phyloP scores from a whole-genome alignment of 225 moss, liverwort and hornwort species.

The Thuidium tamariscinum region DNA sequence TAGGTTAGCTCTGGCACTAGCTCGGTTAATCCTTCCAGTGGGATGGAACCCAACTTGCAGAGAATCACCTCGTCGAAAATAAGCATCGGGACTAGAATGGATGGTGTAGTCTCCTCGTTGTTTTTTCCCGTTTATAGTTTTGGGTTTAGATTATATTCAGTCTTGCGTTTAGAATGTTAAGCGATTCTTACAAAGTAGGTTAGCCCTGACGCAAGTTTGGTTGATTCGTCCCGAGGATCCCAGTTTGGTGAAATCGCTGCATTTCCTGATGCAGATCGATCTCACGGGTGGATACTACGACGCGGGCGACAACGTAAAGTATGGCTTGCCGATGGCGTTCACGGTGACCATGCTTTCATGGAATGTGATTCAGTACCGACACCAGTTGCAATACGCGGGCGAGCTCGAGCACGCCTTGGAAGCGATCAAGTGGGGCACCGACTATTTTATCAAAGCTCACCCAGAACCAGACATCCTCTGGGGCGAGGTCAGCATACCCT shows the following conservation, averaged over 20 bases:
- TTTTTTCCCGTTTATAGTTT: neutral
- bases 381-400: slow-evolving; percentile 5
- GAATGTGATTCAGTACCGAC: slow-evolving; percentile 34
- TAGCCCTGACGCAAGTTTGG: neutral
- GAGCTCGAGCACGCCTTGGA: slow-evolving; percentile 37
- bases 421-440: slow-evolving; percentile 55
- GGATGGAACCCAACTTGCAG: neutral
- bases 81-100: neutral
- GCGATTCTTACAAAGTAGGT: too few species aligned
- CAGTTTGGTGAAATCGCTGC: neutral
- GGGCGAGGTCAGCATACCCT: slow-evolving; percentile 25
- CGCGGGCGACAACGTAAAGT: slow-evolving; percentile 58
- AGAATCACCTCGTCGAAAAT: neutral
- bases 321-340: slow-evolving; percentile 53
- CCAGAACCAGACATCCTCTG: slow-evolving; percentile 28
- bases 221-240: neutral
- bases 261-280: slow-evolving; percentile 24
- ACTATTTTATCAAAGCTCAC: slow-evolving; percentile 56
- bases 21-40: neutral
- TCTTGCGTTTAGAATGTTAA: neutral
- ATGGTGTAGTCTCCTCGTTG: neutral
- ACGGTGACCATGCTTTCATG: slow-evolving; percentile 46
- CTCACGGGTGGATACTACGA: slow-evolving; percentile 49
- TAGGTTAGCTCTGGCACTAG: neutral
- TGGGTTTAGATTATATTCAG: neutral